Percentiles rank a stretch among this genome's conserved stretches.
phyloP scores from a whole-genome alignment of 2,329 filamentous ascomycete genomes.

The Gaeumannomyces sp. region DNA sequence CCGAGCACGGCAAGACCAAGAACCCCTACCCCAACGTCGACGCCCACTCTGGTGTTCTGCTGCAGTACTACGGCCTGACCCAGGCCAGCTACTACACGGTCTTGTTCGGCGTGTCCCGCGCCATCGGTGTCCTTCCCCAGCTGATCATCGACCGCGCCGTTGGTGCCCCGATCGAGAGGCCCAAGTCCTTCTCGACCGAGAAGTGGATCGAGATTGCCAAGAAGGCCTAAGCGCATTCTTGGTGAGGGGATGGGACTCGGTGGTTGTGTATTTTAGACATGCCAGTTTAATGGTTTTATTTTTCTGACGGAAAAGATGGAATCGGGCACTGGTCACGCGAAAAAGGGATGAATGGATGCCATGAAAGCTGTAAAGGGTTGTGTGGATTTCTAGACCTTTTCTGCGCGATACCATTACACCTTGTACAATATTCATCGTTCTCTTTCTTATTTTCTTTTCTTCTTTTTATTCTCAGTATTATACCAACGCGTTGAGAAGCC shows the following conservation, averaged over 20 bases:
- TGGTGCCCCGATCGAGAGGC: conserved; percentile 93
- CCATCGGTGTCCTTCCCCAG: conserved; percentile 97
- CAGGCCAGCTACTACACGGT: conserved; percentile 99
- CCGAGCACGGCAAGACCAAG: conserved; percentile 99
- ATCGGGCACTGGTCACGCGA: conserved; percentile 4
- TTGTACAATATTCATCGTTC: conserved; percentile 9
- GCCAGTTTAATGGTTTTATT: conserved; percentile 4
- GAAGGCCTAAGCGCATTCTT: conserved; percentile 62
- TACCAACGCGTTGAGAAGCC: not conserved
- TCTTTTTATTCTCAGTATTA: not conserved
- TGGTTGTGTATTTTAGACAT: conserved; percentile 13
- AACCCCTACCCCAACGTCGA: conserved; percentile 99
- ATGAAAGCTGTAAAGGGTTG: conserved; percentile 8
- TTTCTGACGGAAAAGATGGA: conserved; percentile 2
- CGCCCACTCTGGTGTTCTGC: conserved; percentile 96
- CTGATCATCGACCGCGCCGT: conserved; percentile 98
- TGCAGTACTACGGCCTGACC: conserved; percentile 98
- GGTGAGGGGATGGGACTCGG: conserved; percentile 3
- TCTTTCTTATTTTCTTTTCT: not conserved
- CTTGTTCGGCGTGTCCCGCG: conserved; percentile 96
- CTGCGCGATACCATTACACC: conserved; percentile 9
- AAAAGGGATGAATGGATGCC: conserved; percentile 7
- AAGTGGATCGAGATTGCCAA: conserved; percentile 93
- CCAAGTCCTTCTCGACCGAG: conserved; percentile 98
- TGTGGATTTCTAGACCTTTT: conserved; percentile 9